Base-by-base conservation (phyloP, 2,329 filamentous ascomycete species). In the Phyllachora maydis region DNA sequence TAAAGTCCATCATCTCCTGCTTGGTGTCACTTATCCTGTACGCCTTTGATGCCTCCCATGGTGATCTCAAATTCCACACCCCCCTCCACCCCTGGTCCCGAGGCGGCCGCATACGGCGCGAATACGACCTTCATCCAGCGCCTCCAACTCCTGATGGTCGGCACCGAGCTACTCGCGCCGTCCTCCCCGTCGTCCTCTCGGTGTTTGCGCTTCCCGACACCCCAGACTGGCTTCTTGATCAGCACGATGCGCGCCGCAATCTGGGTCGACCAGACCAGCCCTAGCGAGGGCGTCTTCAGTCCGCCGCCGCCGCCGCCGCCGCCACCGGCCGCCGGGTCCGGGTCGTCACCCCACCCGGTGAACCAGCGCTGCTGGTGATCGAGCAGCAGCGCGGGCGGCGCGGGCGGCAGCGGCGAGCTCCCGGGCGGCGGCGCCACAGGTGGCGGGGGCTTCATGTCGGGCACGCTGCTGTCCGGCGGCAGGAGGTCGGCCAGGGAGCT, bases 341-440 rank as follows among this genome's bases (percentile, higher is more conserved):
- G 51, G 26, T 69, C 58, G 43, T 91, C 78, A 12, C 85, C 82
- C 85, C 88, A 93, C 32, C 88, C 83, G 4, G 83, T 90, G 49
- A 93, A 91, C 66, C 83, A 93, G 20, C 77, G 65, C 44, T 93
- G 81, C 47, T 95, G 85, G 46, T 93, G 77, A 36, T 90, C 73
- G 6, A 93, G 63, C 16, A 66, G 62, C 18, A 93, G 56, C 1
- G 71, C 65, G 8, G 59, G 46, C 17, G 16, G 18, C 6, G 14
- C 24, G 12, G 9, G 10, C 14, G 16, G 24, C 11, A 14, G 37
- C 5, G 38, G 34, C n/a, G n/a, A n/a, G n/a, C n/a, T n/a, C n/a
- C n/a, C n/a, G 9, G 40, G 39, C 19, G 30, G 32, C 8, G 25
- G 30, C 16, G 8, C 15, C 10, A 9, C 19, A 2, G 28, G 23